Evolutionary conservation across 805 yeast species (phyloP), one percentile per base, ranked within the genome.

Genomic region (Kuraishia hungarica): DNA sequence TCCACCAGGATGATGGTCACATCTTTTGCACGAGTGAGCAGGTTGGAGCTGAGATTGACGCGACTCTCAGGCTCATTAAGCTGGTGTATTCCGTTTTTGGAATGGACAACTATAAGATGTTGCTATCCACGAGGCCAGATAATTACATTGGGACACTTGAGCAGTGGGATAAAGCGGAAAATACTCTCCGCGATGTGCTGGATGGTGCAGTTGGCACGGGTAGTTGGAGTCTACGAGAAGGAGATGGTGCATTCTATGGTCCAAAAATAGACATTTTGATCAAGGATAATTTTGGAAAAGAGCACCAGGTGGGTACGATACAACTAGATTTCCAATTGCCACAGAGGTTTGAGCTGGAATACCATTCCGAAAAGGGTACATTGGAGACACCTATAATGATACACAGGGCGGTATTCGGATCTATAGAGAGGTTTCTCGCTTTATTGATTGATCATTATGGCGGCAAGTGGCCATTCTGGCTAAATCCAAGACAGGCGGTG

Each of bases 1-100:
- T 94, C 72, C 99, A 94, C 69, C 99, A 94, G 72, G 99, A 94
- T 69, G 99, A 94, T 68, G 98, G 97, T 7, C 99, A 94, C 64
- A 92, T 94, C 26, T 94, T 94, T 68, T 94, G 99, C 66, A 81
- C 86, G 1, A 76, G 79, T 39, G 82, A 79, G 6, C 99, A 94
- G 70, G 84, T 94, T 51, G 63, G 64, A 10, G 80, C 78, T 52
- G 99, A 94, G 65, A 91, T 94, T 52, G 64, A 76, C 10, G 79
- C 82, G 55, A 87, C 94, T 13, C 75, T 94, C 56, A 77, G 82
- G 62, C 74, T 94, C 64, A 81, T 94, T 54, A 86, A 85, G 62
- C 78, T 86, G 58, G 84, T 92, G 39, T 94, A 94, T 66, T 72
- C 74, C 0, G 79, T 81, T 20, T 87, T 92, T 63, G 87, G 86